Percentiles rank a stretch among this genome's conserved stretches.
Evolutionary conservation across 345 rosid genomes (phyloP).

Genomic region (Kernera saxatilis): DNA sequence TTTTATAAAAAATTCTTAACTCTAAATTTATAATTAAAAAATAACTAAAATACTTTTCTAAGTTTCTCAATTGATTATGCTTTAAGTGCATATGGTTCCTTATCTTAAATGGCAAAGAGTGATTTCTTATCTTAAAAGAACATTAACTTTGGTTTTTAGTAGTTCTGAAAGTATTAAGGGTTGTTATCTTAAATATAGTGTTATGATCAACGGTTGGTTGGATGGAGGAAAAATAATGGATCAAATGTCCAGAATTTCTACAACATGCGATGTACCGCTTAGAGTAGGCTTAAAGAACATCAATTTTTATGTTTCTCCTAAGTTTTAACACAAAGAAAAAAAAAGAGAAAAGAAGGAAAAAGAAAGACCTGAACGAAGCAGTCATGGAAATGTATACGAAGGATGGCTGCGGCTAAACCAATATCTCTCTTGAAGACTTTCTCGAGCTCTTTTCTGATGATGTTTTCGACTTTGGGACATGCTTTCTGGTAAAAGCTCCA

Average conservation of each 20-base stretch:
- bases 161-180: too few relatives aligned
- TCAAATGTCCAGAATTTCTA: too few relatives aligned
- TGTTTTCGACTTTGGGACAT: conserved; percentile 65
- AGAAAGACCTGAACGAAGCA: conserved; percentile 79
- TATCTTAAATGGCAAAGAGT: background rate
- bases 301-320: background rate
- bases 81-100: conserved; percentile 2
- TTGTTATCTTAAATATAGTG: too few relatives aligned
- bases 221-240: too few relatives aligned
- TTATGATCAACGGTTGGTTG: too few relatives aligned
- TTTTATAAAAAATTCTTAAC: too few relatives aligned
- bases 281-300: background rate
- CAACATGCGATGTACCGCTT: background rate
- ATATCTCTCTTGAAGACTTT: conserved; percentile 60
- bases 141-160: too few relatives aligned
- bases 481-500: conserved; percentile 54
- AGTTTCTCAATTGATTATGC: too few relatives aligned
- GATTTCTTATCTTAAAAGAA: too few relatives aligned
- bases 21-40: too few relatives aligned
- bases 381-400: conserved; percentile 88
- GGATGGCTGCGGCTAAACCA: conserved; percentile 90
- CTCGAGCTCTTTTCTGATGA: conserved; percentile 48
- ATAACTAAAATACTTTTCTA: too few relatives aligned
- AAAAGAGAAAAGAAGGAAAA: background rate
- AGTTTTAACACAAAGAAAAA: background rate